Evolutionary conservation across 2,329 filamentous ascomycete species (phyloP).

Genomic region (Lithohypha guttulata): DNA sequence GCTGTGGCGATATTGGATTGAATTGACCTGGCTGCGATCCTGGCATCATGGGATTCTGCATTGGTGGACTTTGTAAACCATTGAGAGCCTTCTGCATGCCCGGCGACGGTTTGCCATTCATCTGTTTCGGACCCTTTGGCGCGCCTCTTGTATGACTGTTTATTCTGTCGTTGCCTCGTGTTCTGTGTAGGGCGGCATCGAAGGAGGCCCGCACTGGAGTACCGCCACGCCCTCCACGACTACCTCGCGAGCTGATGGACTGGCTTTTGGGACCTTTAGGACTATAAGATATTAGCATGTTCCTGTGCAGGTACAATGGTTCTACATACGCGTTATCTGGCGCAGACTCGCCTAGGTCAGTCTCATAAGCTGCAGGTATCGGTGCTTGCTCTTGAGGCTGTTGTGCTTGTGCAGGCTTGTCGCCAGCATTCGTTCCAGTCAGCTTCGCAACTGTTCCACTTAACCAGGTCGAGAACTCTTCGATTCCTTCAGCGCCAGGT

Average conservation of each 20-base stretch:
- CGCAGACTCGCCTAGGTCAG: slow-evolving; percentile 19
- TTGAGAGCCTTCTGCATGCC: slow-evolving; percentile 38
- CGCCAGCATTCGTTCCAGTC: slow-evolving; percentile 12
- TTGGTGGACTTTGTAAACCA: slow-evolving; percentile 26
- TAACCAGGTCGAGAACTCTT: slow-evolving; percentile 83
- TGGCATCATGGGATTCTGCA: slow-evolving; percentile 36
- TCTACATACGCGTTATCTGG: slow-evolving; percentile 22
- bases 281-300: slow-evolving; percentile 37
- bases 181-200: slow-evolving; percentile 69
- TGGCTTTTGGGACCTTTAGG: slow-evolving; percentile 93
- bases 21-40: slow-evolving; percentile 28
- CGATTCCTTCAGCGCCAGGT: slow-evolving; percentile 70
- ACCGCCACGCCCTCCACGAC: slow-evolving; percentile 70
- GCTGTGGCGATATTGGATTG: slow-evolving; percentile 32
- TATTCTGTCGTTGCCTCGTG: slow-evolving; percentile 71
- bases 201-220: slow-evolving; percentile 57
- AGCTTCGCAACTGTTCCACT: slow-evolving; percentile 62
- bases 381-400: slow-evolving; percentile 46
- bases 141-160: slow-evolving; percentile 62
- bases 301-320: slow-evolving; percentile 5
- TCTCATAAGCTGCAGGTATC: slow-evolving; percentile 19
- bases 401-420: slow-evolving; percentile 49
- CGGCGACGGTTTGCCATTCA: slow-evolving; percentile 32
- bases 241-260: slow-evolving; percentile 60
- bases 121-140: slow-evolving; percentile 59